Evolutionary conservation across 2,329 filamentous ascomycete genomes (phyloP).

Genomic region (Trichoderma simmonsii): DNA sequence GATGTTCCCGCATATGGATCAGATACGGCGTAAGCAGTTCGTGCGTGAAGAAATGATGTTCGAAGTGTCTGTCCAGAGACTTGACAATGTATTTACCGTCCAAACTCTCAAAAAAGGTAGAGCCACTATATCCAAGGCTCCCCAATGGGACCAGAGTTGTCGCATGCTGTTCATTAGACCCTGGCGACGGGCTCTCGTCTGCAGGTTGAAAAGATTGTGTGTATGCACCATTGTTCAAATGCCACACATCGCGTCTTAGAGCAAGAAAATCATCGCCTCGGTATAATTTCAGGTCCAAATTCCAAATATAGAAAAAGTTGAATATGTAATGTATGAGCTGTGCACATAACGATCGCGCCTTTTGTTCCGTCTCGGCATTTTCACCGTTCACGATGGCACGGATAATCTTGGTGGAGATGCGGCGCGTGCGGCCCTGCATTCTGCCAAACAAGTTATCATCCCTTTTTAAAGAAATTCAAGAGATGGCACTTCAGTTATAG

Average conservation of each 20-base stretch:
- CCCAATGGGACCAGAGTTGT: neutral
- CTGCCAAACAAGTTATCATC: neutral
- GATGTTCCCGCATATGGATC: slow-evolving; percentile 59
- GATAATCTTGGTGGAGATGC: neutral
- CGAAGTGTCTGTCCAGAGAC: slow-evolving; percentile 65
- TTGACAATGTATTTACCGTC: slow-evolving; percentile 70
- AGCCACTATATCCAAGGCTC: slow-evolving; percentile 66
- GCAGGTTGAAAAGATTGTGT: neutral
- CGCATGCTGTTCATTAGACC: neutral
- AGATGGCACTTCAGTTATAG: too few species aligned
- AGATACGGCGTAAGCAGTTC: slow-evolving; percentile 65
- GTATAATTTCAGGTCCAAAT: neutral
- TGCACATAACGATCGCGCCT: neutral
- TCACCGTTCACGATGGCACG: neutral
- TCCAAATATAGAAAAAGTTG: neutral
- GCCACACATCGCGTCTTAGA: neutral
- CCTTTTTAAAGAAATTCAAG: too few species aligned
- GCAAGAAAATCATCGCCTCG: neutral
- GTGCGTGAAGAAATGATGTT: slow-evolving; percentile 66
- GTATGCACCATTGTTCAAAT: neutral
- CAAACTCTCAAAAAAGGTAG: slow-evolving; percentile 68
- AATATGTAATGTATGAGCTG: neutral
- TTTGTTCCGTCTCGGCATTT: neutral
- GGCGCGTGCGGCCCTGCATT: neutral
- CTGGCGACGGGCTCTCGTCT: neutral